Conservation (phyloP, 495 filamentous ascomycete species). For the Neurospora sp. region DNA sequence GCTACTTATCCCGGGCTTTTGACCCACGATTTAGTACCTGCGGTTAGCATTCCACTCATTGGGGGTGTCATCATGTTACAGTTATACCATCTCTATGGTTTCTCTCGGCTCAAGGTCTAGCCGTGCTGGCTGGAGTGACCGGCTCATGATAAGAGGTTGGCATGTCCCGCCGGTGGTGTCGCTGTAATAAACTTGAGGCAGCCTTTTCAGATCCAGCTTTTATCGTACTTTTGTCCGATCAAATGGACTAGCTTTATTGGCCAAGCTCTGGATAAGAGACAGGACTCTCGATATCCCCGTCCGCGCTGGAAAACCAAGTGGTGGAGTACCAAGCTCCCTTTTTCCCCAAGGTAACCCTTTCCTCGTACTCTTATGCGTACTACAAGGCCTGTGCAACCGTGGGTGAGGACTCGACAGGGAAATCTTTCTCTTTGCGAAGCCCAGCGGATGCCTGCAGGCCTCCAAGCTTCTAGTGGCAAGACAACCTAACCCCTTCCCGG, state of each 20-base stretch:
- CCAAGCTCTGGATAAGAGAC: neutral
- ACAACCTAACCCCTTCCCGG: conserved; percentile 6
- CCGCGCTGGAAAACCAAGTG: neutral
- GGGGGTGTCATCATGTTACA: neutral
- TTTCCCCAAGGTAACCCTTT: neutral
- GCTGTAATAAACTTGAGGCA: neutral
- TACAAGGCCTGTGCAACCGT: neutral
- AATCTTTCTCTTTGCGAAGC: conserved; percentile 6
- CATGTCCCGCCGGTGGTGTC: neutral
- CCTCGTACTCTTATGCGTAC: neutral
- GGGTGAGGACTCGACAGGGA: conserved; percentile 2
- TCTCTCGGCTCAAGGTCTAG: neutral
- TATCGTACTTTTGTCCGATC: neutral
- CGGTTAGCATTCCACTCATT: neutral
- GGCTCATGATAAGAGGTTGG: neutral
- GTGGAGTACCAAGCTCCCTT: neutral
- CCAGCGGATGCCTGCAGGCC: conserved; percentile 12
- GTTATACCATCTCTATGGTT: neutral
- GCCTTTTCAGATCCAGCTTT: neutral
- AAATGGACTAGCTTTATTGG: neutral
- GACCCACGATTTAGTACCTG: neutral
- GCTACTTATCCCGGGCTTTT: neutral
- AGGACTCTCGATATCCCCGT: neutral
- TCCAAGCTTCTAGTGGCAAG: conserved; percentile 10
- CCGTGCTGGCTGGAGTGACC: neutral